Base-by-base conservation (phyloP, 176 grass and related monocot genomes). In the Rhynchospora tenuis region DNA sequence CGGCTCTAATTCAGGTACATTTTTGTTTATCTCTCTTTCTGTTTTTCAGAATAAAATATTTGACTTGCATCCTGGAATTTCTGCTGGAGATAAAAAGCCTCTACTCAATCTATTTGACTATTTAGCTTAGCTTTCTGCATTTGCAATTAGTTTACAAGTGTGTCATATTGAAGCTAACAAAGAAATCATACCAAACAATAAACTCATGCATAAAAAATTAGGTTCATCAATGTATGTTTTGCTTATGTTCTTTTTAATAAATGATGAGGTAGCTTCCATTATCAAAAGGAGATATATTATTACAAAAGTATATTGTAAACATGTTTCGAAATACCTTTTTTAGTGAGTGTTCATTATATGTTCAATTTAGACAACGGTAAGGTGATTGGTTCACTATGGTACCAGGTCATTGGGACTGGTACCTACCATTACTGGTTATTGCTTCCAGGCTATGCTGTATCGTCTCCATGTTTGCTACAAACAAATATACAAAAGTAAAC, bases 1-100 rank as follows among this genome's bases (percentile, higher is more conserved):
- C 89, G 55, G 89, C 89, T 79, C 55, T 95, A 33, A 73, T 93
- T 86, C 91, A 98, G 93, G 95, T 91, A 23, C 33, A 77, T 77
- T 48, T 33, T 12, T 56, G 60, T 19, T 79, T 14, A 12, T 56
- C 27, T 31, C 58, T 19, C 51, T 55, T 59, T 79, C 4, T 46
- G 9, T 38, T 59, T 57, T 19, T 59, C 6, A 33, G n/a, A 59
- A 12, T 79, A 51, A 7, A 51, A 51, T 12, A 12, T 10, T 12
- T 8, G 48, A 13, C 48, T 10, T 12, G 9, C 11, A 51, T 51
- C 11, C 9, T 51, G 11, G 48, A 12, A 10, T 51, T 51, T 8
- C 48, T 51, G 48, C 33, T 38, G 0, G 0, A 38, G 33, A 0
- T 51, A 17, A 38, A 33, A 17, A 3, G 13, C 14, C 4, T 38